Conservation (phyloP, 371 early-diverging fungal genomes). For the Paraphysoderma sedebokerense region DNA sequence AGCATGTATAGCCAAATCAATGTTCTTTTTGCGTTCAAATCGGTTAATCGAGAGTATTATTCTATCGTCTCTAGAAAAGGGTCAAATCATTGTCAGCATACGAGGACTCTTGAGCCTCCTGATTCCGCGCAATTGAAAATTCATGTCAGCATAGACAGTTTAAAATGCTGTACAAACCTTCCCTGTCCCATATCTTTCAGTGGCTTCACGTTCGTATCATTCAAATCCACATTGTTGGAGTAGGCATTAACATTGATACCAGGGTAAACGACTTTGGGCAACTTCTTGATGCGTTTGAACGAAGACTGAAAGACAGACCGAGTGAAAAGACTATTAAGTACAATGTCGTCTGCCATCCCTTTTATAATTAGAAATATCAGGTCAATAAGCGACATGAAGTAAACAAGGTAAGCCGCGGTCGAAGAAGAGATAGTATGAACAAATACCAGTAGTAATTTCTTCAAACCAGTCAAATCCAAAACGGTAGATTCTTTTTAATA, state of each 20-base stretch:
- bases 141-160: no score
- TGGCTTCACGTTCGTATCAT: constrained; percentile 29
- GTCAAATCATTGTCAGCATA: no score
- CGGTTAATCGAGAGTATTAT: constrained; percentile 69
- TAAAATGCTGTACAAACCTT: no score
- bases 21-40: constrained; percentile 86
- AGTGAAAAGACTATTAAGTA: constrained; percentile 84
- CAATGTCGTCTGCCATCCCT: constrained; percentile 70
- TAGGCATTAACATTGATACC: constrained; percentile 59
- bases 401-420: background rate
- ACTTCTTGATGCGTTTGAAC: constrained; percentile 37
- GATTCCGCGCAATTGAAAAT: no score
- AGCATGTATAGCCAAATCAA: constrained; percentile 61
- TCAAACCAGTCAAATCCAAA: constrained; percentile 66
- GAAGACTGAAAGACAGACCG: constrained; percentile 48
- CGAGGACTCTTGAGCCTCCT: no score
- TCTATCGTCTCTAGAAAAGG: constrained; percentile 7
- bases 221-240: constrained; percentile 30
- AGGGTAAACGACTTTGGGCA: constrained; percentile 66
- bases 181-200: no score
- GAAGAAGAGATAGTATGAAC: background rate
- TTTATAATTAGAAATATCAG: background rate
- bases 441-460: constrained; percentile 59
- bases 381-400: background rate
- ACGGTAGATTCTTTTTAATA: constrained; percentile 57